A percentile compares a stretch with the other conserved stretches of the same genome.
Conservation (phyloP, 768 basidiomycete species). For the Leccinellum luteum region DNA sequence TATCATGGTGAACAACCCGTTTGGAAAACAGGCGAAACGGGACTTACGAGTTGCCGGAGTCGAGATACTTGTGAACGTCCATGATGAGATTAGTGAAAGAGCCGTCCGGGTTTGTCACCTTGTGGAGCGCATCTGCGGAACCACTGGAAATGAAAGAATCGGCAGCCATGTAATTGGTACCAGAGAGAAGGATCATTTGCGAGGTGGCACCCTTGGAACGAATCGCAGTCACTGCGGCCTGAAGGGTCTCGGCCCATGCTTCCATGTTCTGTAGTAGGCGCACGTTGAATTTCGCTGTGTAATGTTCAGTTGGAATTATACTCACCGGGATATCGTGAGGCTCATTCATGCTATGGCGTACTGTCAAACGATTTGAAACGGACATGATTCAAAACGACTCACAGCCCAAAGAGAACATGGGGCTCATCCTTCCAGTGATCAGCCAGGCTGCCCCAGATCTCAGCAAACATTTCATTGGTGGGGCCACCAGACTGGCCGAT, state of each 20-base stretch:
- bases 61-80: constrained; percentile 65
- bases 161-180: constrained; percentile 56
- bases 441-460: constrained; percentile 52
- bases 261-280: constrained; percentile 30
- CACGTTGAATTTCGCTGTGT: background rate
- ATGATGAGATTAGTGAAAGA: constrained; percentile 46
- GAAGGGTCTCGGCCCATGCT: constrained; percentile 48
- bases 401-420: constrained; percentile 50
- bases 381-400: constrained; percentile 11
- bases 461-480: constrained; percentile 50
- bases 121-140: constrained; percentile 46
- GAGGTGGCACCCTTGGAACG: constrained; percentile 47
- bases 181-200: constrained; percentile 58
- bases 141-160: constrained; percentile 48
- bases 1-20: background rate
- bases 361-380: background rate
- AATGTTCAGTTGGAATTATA: background rate
- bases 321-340: constrained; percentile 52
- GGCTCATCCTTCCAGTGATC: constrained; percentile 41
- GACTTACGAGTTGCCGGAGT: constrained; percentile 48
- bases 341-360: constrained; percentile 53
- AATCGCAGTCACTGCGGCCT: constrained; percentile 62
- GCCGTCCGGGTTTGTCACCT: constrained; percentile 46
- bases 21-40: background rate
- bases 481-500: constrained; percentile 61